Evolutionary conservation across 139 green algal genomes (phyloP), one percentile per base, ranked within the genome.

Genomic region (Desmodesmus armatus): DNA sequence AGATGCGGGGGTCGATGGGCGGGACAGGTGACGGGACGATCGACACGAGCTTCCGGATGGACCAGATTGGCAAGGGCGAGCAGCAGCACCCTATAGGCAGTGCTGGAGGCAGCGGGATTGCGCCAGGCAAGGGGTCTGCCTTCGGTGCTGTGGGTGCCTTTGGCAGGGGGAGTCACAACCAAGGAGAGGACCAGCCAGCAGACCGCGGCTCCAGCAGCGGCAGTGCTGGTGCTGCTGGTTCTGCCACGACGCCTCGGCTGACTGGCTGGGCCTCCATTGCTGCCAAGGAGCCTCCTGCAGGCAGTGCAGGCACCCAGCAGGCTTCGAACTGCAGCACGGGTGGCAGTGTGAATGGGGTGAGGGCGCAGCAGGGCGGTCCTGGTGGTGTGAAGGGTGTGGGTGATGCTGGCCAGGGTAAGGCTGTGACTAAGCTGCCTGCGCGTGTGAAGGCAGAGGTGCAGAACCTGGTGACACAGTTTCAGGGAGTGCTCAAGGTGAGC

Each of bases 181-280:
- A n/a, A n/a, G 62, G 41, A 40, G 44, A 27, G n/a, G 33, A 37
- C 1, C 35, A 84, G 21, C 27, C 29, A 31, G 43, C 43, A n/a
- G 62, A 25, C 37, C 37, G 43, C 29, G 35, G 47, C 29, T 67
- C 47, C 33, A 39, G 39, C 73, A 67, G 41, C 1, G 13, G 31
- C 19, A 23, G 43, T 39, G 27, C 60, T 17, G 73, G 73, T 11
- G 73, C 43, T 67, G 63, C 47, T 66, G 43, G 2, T 15, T 43
- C n/a, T 5, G 4, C n/a, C 0, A 25, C 6, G 3, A 17, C 27
- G 3, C 62, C 62, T 7, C 63, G 79, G 5, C 65, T 85, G 17
- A 85, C 79, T 33, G 79, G 79, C 44, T 85, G 79, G 79, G 79
- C 79, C 23, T 75, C 65, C 7, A 39, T 85, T 58, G 79, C 79